Conservation (phyloP, 2,329 filamentous ascomycete genomes). For the Cyanodermella asteris region DNA sequence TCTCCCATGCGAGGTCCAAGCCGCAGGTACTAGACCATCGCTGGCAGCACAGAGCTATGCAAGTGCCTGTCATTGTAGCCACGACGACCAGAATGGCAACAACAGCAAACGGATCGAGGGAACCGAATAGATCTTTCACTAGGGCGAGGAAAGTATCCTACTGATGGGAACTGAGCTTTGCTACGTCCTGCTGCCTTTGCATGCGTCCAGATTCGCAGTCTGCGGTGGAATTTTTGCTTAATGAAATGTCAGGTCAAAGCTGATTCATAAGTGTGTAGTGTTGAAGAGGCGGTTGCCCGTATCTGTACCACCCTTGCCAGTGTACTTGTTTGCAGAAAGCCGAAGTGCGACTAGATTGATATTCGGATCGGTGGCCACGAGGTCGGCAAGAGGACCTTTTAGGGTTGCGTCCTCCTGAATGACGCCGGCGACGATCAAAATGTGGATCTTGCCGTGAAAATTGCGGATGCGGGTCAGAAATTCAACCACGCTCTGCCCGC, state of each 20-base stretch:
- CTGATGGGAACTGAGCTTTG: no score
- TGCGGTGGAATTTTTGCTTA: no score
- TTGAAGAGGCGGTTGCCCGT: slow-evolving; percentile 40
- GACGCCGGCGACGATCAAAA: slow-evolving; percentile 34
- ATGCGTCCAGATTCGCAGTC: no score
- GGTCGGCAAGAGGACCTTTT: slow-evolving; percentile 6
- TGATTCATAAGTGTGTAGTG: slow-evolving; percentile 22
- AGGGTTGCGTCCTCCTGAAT: slow-evolving; percentile 22
- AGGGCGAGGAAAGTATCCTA: no score
- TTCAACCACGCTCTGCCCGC: slow-evolving; percentile 25
- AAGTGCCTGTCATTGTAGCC: no score
- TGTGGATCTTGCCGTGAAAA: slow-evolving; percentile 18
- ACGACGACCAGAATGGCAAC: no score
- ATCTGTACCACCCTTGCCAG: slow-evolving; percentile 29
- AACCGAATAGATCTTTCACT: no score
- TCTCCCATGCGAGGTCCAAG: no score
- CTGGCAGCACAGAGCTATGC: no score
- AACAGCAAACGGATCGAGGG: no score
- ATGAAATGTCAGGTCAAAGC: background rate
- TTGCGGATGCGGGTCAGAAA: slow-evolving; percentile 27
- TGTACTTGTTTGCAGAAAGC: slow-evolving; percentile 34
- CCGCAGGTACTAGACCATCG: no score
- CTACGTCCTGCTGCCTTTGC: no score
- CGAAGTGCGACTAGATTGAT: slow-evolving; percentile 30
- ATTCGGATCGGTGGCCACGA: slow-evolving; percentile 6